Evolutionary conservation across 1,284 basidiomycete species (phyloP), one percentile per base, ranked within the genome.

Genomic region (Quambalaria eucalypti): DNA sequence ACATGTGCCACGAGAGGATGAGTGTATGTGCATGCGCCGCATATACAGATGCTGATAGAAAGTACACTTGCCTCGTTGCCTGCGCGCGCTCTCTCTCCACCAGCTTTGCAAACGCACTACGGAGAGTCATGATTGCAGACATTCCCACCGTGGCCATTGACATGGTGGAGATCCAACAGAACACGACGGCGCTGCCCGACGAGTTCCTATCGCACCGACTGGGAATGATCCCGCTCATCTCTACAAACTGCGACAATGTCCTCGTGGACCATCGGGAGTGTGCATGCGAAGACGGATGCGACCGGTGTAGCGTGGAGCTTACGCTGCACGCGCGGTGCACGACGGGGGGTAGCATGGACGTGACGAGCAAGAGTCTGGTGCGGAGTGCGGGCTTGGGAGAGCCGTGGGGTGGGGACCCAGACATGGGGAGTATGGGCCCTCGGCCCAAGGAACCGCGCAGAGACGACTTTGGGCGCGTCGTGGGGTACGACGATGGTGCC

Each of bases 181-280:
- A 99, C 76, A 93, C 90, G 7, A 86, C 88, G 0, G 92, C 97
- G 2, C 79, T 99, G 30, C 88, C 93, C 1, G 95, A 99, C 78
- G 95, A 99, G 78, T 95, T 95, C 79, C 86, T 99, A 59, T 89
- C 91, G 0, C 95, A 99, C 77, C 84, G 95, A 44, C 80, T 99
- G 25, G 95, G 95, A 23, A 86, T 97, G 83, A 82, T 99, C 23
- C 95, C 95, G 6, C 80, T 99, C 21, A 80, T 88, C 48, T 93
- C 89, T 51, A 71, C 66, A 62, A 65, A 74, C 36, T 56, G 63
- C 21, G 59, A 59, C 19, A 63, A 66, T 40, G 69, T 64, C 38
- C 52, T 75, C 39, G 62, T 72, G 4, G 68, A 74, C 48, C 69
- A 73, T 42, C 58, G 71, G 30, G 90, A 93, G 69, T 93, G 90